These are phyloP conservation scores for Lecanicillium sp. DNA, from an alignment of 2,329 filamentous ascomycete genomes.

Conservation along the genomic window DNA sequence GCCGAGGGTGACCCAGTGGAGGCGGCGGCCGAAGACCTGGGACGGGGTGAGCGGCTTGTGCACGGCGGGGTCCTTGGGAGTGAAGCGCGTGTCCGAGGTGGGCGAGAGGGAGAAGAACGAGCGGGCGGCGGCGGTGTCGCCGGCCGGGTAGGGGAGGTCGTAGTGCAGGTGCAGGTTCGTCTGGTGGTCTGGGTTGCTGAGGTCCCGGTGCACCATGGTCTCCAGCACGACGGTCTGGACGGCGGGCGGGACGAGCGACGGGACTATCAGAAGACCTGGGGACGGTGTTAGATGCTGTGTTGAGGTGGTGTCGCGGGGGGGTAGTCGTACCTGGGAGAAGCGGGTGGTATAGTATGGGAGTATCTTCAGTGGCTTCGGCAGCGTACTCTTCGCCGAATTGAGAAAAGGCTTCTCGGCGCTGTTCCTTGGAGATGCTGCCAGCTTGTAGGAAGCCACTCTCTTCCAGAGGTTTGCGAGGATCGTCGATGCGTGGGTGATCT, in stretches of 20 bases:
- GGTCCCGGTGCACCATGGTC: conserved; percentile 69
- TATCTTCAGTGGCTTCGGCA: conserved; percentile 31
- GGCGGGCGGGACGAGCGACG: conserved; percentile 62
- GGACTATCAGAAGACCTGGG: conserved; percentile 72
- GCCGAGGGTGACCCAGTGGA: conserved; percentile 91
- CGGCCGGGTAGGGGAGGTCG: conserved; percentile 52
- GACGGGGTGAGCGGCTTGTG: conserved; percentile 68
- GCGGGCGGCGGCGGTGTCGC: conserved; percentile 18
- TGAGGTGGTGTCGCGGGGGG: not conserved
- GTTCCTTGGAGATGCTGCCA: conserved; percentile 36
- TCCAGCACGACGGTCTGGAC: conserved; percentile 67
- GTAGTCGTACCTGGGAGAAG: conserved; percentile 58
- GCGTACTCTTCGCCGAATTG: conserved; percentile 31
- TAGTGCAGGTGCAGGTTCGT: conserved; percentile 91
- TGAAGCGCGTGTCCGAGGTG: conserved; percentile 48
- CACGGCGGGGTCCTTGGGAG: conserved; percentile 63
- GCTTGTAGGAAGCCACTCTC: conserved; percentile 41
- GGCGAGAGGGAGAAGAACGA: conserved; percentile 52
- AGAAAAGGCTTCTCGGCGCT: conserved; percentile 38
- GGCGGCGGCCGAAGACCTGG: conserved; percentile 68
- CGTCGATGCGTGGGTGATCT: conserved; percentile 51
- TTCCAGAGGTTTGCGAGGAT: conserved; percentile 35
- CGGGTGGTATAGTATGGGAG: conserved; percentile 56
- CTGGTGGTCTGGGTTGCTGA: conserved; percentile 66
- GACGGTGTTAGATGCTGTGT: not conserved